Conservation (phyloP, 2,329 filamentous ascomycete species). For the Aspergillus puulaauensis region DNA sequence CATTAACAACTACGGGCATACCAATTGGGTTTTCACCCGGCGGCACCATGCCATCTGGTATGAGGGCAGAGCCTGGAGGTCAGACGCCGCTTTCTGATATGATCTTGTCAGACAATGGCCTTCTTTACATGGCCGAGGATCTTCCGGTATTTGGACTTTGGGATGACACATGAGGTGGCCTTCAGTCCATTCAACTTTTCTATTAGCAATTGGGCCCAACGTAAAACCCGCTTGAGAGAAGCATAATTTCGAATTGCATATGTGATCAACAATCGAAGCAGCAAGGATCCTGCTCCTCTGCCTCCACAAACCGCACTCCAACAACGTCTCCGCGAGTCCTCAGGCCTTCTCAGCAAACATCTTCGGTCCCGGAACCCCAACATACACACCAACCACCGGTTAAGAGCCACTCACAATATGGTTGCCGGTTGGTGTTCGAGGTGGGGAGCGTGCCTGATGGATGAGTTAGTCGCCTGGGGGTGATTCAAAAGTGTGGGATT, state of each 20-base stretch:
- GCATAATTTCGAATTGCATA: background rate
- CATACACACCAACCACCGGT: too few species aligned
- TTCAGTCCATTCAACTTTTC: background rate
- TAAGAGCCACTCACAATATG: too few species aligned
- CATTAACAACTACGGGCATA: constrained; percentile 34
- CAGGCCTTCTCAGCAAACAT: background rate
- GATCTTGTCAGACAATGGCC: constrained; percentile 32
- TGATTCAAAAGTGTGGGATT: too few species aligned
- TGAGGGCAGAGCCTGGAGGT: constrained; percentile 16
- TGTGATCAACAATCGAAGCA: background rate
- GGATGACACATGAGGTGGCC: constrained; percentile 22
- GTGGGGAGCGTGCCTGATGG: too few species aligned
- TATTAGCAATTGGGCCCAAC: too few species aligned
- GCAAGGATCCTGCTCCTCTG: background rate
- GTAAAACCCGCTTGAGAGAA: too few species aligned
- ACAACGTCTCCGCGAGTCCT: background rate
- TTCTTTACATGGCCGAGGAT: constrained; percentile 36
- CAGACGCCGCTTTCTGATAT: constrained; percentile 34
- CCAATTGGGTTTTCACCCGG: constrained; percentile 33
- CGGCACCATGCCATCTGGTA: constrained; percentile 24
- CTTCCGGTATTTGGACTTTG: constrained; percentile 34
- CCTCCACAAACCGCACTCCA: background rate
- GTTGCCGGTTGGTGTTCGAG: too few species aligned
- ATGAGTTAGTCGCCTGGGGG: too few species aligned
- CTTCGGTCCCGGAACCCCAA: too few species aligned